phyloP scores from a whole-genome alignment of 768 basidiomycete genomes.

The Leucocoprinus birnbaumii region DNA sequence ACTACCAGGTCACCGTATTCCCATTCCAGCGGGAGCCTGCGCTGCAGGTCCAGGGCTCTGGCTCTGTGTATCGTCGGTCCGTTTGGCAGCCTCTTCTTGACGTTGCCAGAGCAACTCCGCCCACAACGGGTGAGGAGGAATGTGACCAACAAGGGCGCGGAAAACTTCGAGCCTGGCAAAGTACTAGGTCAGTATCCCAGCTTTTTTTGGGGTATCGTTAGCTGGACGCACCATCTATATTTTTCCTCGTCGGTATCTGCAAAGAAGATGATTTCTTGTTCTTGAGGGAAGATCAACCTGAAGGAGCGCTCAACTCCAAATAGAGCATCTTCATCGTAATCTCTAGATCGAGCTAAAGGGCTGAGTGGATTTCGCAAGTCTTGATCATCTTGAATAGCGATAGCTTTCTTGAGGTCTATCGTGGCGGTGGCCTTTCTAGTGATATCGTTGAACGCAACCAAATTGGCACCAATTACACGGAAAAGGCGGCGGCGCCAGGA shows the following conservation, averaged over 20 bases:
- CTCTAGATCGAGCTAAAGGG: constrained; percentile 36
- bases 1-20: background rate
- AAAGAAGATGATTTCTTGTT: constrained; percentile 84
- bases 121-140: constrained; percentile 92
- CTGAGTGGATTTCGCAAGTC: constrained; percentile 46
- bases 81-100: constrained; percentile 50
- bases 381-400: constrained; percentile 75
- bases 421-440: constrained; percentile 88
- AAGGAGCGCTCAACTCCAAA: constrained; percentile 82
- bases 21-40: background rate
- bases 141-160: constrained; percentile 79
- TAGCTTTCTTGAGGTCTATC: constrained; percentile 87
- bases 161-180: constrained; percentile 76
- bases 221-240: constrained; percentile 63
- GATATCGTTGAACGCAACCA: constrained; percentile 90
- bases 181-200: constrained; percentile 1
- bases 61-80: constrained; percentile 4
- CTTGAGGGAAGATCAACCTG: constrained; percentile 72
- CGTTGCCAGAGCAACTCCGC: constrained; percentile 88
- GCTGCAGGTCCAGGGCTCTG: background rate
- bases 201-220: background rate
- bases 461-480: constrained; percentile 79
- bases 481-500: constrained; percentile 82
- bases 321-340: constrained; percentile 50
- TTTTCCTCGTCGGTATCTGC: constrained; percentile 92